These are phyloP conservation scores for Parasitella parasitica DNA, from an alignment of 371 early-diverging fungal species.

Conservation along the genomic window DNA sequence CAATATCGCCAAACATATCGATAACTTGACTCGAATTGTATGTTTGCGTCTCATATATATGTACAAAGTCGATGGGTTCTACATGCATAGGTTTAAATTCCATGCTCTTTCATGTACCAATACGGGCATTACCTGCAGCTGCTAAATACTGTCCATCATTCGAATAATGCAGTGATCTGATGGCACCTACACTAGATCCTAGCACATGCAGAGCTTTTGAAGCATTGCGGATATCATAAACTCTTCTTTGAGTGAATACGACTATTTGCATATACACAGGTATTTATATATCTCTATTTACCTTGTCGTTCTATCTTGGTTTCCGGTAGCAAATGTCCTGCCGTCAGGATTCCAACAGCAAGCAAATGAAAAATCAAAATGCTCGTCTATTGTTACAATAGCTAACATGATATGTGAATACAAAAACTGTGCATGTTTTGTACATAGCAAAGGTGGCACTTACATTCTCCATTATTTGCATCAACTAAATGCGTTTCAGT, in stretches of 20 bases:
- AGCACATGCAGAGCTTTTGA: conserved; percentile 60
- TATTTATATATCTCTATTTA: neutral
- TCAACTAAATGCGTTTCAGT: conserved; percentile 59
- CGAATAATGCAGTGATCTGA: conserved; percentile 75
- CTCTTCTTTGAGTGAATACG: conserved; percentile 30
- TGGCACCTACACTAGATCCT: conserved; percentile 68
- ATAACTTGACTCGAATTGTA: conserved; percentile 65
- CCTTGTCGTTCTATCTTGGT: conserved; percentile 70
- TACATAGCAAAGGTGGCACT: no score
- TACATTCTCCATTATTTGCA: conserved; percentile 55
- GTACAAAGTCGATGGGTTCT: conserved; percentile 79
- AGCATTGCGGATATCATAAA: conserved; percentile 78
- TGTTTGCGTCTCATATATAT: conserved; percentile 60
- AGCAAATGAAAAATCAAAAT: conserved; percentile 77
- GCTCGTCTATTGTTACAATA: conserved; percentile 26
- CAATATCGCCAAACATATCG: conserved; percentile 83
- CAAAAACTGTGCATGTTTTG: neutral
- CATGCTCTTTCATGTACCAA: neutral
- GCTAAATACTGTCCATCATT: conserved; percentile 68
- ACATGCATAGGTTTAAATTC: conserved; percentile 3
- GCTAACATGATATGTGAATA: neutral
- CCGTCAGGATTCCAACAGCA: conserved; percentile 82
- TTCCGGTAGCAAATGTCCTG: conserved; percentile 75
- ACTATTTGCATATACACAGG: neutral
- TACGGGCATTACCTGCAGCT: conserved; percentile 55